Evolutionary conservation across 352 stramenopile species (phyloP).

Genomic region (Pythium sp.): DNA sequence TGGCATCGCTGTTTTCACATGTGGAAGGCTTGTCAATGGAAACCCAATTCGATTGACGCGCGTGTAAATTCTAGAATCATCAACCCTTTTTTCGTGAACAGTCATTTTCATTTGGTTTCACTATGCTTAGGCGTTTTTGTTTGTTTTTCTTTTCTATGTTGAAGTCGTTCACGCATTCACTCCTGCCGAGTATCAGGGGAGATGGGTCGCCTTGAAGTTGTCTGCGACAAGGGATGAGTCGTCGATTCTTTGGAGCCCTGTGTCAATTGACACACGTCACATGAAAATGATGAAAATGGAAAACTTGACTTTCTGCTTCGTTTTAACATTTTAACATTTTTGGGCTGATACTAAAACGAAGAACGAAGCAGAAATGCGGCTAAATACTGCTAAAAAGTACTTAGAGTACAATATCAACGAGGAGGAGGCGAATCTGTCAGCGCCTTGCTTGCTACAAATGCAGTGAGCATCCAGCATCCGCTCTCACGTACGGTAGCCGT

Average conservation of each 20-base stretch:
- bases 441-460: no score
- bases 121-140: background rate
- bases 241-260: background rate
- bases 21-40: background rate
- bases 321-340: no score
- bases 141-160: background rate
- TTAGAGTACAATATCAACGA: no score
- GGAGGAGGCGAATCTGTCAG: no score
- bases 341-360: no score
- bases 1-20: background rate
- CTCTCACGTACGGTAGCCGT: no score
- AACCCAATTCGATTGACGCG: no score
- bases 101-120: background rate
- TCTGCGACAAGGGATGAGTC: background rate
- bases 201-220: background rate
- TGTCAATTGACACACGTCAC: background rate
- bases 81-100: background rate
- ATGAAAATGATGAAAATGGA: background rate
- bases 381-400: no score
- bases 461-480: no score
- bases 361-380: no score
- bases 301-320: background rate
- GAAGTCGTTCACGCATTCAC: background rate
- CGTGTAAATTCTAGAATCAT: background rate
- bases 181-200: background rate